Evolutionary conservation across 768 basidiomycete genomes (phyloP).

Genomic region (Cubamyces sp.): DNA sequence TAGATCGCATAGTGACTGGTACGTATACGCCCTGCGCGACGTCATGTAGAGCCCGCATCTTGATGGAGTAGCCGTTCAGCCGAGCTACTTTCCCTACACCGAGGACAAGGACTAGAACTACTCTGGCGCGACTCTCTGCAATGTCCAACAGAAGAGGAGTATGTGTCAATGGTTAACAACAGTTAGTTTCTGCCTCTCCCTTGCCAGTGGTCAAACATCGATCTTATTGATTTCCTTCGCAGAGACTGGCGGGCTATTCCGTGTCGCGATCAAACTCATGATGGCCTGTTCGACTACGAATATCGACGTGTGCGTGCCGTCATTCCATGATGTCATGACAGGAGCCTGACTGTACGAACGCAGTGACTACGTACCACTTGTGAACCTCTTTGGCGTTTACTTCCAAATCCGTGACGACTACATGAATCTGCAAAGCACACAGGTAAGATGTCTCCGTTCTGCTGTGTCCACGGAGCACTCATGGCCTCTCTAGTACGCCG

Average conservation of each 20-base stretch:
- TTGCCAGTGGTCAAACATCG: neutral
- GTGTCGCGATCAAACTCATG: conserved; percentile 94
- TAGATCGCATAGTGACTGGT: conserved; percentile 81
- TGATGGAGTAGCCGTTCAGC: conserved; percentile 22
- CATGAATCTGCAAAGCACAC: conserved; percentile 88
- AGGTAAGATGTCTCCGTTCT: conserved; percentile 52
- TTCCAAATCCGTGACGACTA: conserved; percentile 98
- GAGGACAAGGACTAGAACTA: conserved; percentile 93
- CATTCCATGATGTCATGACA: neutral
- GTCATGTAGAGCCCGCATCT: neutral
- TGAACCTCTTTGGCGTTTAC: conserved; percentile 92
- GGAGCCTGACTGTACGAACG: neutral
- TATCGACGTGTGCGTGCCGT: conserved; percentile 51
- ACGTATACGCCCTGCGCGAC: neutral
- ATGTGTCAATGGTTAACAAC: conserved; percentile 94
- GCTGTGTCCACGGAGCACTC: neutral
- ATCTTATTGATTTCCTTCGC: conserved; percentile 1
- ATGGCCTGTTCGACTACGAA: conserved; percentile 83
- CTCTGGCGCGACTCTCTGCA: conserved; percentile 91
- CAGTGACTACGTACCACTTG: conserved; percentile 90
- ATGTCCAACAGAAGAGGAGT: conserved; percentile 95
- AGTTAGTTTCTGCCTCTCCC: conserved; percentile 51
- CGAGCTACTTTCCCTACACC: conserved; percentile 59
- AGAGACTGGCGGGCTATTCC: conserved; percentile 95
- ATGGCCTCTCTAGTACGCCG: conserved; percentile 61